A percentile compares a stretch with the other conserved stretches of the same genome.
phyloP scores from a whole-genome alignment of 2,329 filamentous ascomycete genomes.

The Phialophora expanda region DNA sequence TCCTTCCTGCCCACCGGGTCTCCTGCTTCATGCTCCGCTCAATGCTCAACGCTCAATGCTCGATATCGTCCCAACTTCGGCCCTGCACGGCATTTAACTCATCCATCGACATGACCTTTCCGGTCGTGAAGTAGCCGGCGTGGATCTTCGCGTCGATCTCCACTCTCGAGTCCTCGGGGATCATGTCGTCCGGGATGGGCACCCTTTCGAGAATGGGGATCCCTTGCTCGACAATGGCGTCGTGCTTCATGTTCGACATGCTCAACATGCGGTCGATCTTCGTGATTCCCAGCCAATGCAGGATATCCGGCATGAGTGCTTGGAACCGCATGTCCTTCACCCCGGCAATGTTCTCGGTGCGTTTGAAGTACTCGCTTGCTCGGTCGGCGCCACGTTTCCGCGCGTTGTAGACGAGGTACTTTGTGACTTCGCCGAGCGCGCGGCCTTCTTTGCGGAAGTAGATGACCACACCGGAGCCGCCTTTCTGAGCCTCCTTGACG shows the following conservation, averaged over 20 bases:
- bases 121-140: conserved; percentile 84
- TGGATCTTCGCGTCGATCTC: conserved; percentile 99
- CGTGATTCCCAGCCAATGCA: conserved; percentile 97
- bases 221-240: conserved; percentile 57
- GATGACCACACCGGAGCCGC: conserved; percentile 92
- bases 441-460: conserved; percentile 98
- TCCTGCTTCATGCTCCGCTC: too few species aligned
- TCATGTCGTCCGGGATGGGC: conserved; percentile 90
- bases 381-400: conserved; percentile 51
- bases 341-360: conserved; percentile 97
- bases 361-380: conserved; percentile 91
- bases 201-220: conserved; percentile 84
- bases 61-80: conserved; percentile 66
- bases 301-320: conserved; percentile 94
- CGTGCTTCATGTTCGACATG: conserved; percentile 81
- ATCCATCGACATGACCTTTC: conserved; percentile 84
- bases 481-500: conserved; percentile 93
- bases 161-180: conserved; percentile 92
- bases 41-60: conserved; percentile 22
- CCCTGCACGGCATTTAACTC: conserved; percentile 86
- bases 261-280: conserved; percentile 99
- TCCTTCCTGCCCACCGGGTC: too few species aligned
- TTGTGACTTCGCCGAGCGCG: conserved; percentile 92
- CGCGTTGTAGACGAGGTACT: conserved; percentile 72
- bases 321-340: conserved; percentile 98